These are phyloP conservation scores for Melampsora larici-populina DNA, from an alignment of 1,284 basidiomycete genomes.

Conservation along the genomic window DNA sequence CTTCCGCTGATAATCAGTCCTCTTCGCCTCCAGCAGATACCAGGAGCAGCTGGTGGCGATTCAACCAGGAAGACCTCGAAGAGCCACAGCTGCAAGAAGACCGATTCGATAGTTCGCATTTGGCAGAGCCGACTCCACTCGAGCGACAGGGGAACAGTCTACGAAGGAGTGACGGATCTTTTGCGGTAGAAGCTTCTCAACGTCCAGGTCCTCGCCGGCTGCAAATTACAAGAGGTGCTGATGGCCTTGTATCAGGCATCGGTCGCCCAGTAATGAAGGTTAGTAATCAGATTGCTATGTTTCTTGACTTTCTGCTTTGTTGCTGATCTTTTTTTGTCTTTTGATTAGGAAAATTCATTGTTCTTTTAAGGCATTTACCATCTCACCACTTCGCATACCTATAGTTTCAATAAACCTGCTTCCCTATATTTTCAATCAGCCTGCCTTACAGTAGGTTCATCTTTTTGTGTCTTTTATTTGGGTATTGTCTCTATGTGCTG, in stretches of 20 bases:
- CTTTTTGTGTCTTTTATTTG: too few species aligned
- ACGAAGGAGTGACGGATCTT: too few species aligned
- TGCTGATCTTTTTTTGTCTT: not conserved
- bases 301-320: too few species aligned
- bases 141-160: too few species aligned
- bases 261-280: conserved; percentile 30
- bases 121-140: not conserved
- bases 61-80: conserved; percentile 6
- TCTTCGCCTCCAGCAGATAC: not conserved
- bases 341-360: conserved; percentile 29
- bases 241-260: conserved; percentile 30
- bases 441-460: too few species aligned
- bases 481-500: too few species aligned
- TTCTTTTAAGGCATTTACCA: conserved; percentile 9
- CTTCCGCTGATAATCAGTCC: not conserved
- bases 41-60: conserved; percentile 9
- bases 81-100: not conserved
- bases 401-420: too few species aligned
- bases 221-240: conserved; percentile 22
- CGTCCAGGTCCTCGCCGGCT: not conserved
- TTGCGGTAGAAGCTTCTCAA: not conserved
- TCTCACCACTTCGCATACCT: not conserved
- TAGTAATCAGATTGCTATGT: not conserved
- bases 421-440: too few species aligned
- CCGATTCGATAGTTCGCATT: not conserved